Percentiles rank a stretch among this genome's conserved stretches.
These are phyloP conservation scores for Trichoderma sp. DNA, from an alignment of 2,329 filamentous ascomycete genomes.

Conservation along the genomic window DNA sequence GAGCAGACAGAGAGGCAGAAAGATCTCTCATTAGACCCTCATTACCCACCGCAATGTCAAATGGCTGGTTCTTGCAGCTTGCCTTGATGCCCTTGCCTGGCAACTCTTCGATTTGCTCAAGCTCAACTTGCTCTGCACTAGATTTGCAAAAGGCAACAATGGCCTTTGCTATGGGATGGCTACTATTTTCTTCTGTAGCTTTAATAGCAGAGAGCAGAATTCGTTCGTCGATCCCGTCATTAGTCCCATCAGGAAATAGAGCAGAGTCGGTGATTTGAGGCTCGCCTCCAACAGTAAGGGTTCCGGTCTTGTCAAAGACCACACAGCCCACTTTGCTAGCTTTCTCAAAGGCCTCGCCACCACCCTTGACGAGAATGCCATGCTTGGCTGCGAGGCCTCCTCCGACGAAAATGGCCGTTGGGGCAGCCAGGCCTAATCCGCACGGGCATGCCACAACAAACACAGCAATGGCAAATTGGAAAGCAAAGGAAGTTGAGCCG, in stretches of 20 bases:
- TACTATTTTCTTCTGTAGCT: conserved; percentile 70
- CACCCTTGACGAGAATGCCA: conserved; percentile 81
- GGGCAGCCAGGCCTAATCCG: conserved; percentile 80
- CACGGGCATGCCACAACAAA: conserved; percentile 88
- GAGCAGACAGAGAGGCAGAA: conserved; percentile 45
- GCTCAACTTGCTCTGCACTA: conserved; percentile 39
- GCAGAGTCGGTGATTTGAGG: conserved; percentile 66
- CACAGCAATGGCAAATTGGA: conserved; percentile 83
- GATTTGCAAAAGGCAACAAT: conserved; percentile 64
- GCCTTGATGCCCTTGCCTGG: conserved; percentile 73
- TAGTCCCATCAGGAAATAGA: conserved; percentile 43
- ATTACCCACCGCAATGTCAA: conserved; percentile 70
- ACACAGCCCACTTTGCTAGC: conserved; percentile 77
- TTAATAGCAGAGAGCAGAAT: conserved; percentile 59
- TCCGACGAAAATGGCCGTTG: conserved; percentile 83
- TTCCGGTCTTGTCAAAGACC: conserved; percentile 89
- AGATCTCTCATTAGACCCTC: conserved; percentile 67
- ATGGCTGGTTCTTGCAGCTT: conserved; percentile 45
- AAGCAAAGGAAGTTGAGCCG: conserved; percentile 73
- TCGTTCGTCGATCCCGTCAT: conserved; percentile 35
- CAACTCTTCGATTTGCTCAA: conserved; percentile 63
- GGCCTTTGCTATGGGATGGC: conserved; percentile 74
- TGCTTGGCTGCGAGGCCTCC: conserved; percentile 77
- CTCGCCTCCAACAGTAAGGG: conserved; percentile 73
- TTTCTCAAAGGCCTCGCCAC: conserved; percentile 84